A percentile compares a stretch with the other conserved stretches of the same genome.
These are phyloP conservation scores for Talaromyces sp. DNA, from an alignment of 2,329 filamentous ascomycete species.

Conservation along the genomic window DNA sequence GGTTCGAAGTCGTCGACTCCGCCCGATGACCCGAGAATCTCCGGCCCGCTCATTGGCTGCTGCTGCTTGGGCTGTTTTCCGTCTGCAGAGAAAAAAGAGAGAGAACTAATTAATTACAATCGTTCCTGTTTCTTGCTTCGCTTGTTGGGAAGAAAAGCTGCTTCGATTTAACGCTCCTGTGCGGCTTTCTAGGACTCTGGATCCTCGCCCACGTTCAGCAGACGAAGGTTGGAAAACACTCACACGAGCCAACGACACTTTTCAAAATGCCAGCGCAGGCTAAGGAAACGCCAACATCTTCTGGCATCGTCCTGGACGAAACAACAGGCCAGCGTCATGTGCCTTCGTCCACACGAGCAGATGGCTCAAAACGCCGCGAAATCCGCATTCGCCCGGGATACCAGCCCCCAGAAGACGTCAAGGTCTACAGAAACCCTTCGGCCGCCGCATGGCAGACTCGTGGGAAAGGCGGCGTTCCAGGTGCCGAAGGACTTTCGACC, in stretches of 20 bases:
- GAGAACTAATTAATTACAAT: no score
- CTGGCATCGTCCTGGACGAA: slow-evolving; percentile 73
- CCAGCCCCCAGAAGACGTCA: slow-evolving; percentile 88
- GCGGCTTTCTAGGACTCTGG: neutral
- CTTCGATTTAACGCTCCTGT: neutral
- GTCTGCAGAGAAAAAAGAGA: slow-evolving; percentile 4
- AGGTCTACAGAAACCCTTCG: slow-evolving; percentile 89
- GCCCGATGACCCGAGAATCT: slow-evolving; percentile 26
- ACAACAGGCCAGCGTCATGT: slow-evolving; percentile 78
- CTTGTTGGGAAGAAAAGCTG: neutral
- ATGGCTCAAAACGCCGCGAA: slow-evolving; percentile 87
- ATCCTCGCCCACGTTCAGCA: neutral
- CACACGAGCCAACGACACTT: neutral
- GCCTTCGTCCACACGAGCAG: slow-evolving; percentile 76
- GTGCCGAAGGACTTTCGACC: slow-evolving; percentile 54
- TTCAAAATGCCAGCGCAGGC: slow-evolving; percentile 45
- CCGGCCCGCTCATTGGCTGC: slow-evolving; percentile 33
- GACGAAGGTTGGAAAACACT: neutral
- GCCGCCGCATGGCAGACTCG: slow-evolving; percentile 80
- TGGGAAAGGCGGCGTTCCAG: slow-evolving; percentile 58
- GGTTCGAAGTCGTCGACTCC: slow-evolving; percentile 21
- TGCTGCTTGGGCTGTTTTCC: slow-evolving; percentile 3
- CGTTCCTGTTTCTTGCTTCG: no score
- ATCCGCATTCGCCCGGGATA: slow-evolving; percentile 94
- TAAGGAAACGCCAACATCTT: slow-evolving; percentile 33